phyloP scores from a whole-genome alignment of 805 yeast genomes.

The Starmerella cellae region DNA sequence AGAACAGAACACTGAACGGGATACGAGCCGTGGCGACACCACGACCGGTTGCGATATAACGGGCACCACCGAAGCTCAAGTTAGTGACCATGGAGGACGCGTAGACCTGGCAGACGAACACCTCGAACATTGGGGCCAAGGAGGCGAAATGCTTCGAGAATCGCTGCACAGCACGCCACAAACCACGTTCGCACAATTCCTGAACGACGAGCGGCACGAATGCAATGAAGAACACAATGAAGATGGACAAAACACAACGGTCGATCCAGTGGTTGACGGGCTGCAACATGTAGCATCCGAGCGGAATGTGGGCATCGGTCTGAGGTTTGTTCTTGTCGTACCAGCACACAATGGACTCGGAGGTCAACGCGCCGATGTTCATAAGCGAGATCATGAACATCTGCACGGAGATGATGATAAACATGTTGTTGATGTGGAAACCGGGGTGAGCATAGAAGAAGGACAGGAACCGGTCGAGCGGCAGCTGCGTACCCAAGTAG shows the following conservation, averaged over 20 bases:
- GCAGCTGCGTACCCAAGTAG: slow-evolving; percentile 77
- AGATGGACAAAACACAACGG: slow-evolving; percentile 74
- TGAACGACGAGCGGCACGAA: slow-evolving; percentile 80
- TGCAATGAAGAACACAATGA: slow-evolving; percentile 85
- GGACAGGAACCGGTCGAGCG: slow-evolving; percentile 77
- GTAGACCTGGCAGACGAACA: slow-evolving; percentile 86
- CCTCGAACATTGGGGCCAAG: slow-evolving; percentile 83
- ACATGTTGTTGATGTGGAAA: slow-evolving; percentile 80
- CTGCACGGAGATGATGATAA: slow-evolving; percentile 77
- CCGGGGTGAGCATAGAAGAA: slow-evolving; percentile 97
- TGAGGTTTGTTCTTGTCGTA: slow-evolving; percentile 55
- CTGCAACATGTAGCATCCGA: slow-evolving; percentile 72
- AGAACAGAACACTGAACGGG: slow-evolving; percentile 57
- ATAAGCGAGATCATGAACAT: slow-evolving; percentile 68
- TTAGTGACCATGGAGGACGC: slow-evolving; percentile 65
- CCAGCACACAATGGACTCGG: slow-evolving; percentile 57
- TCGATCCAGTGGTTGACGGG: slow-evolving; percentile 89
- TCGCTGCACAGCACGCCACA: slow-evolving; percentile 58
- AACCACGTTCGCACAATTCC: slow-evolving; percentile 76
- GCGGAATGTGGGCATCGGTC: slow-evolving; percentile 59
- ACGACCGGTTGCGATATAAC: slow-evolving; percentile 83
- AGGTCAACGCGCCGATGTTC: slow-evolving; percentile 63
- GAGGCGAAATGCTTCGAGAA: slow-evolving; percentile 66
- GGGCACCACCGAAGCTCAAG: slow-evolving; percentile 81
- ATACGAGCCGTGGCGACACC: slow-evolving; percentile 81